Conservation (phyloP, 2,329 filamentous ascomycete species). For the Exophiala dermatitidis region DNA sequence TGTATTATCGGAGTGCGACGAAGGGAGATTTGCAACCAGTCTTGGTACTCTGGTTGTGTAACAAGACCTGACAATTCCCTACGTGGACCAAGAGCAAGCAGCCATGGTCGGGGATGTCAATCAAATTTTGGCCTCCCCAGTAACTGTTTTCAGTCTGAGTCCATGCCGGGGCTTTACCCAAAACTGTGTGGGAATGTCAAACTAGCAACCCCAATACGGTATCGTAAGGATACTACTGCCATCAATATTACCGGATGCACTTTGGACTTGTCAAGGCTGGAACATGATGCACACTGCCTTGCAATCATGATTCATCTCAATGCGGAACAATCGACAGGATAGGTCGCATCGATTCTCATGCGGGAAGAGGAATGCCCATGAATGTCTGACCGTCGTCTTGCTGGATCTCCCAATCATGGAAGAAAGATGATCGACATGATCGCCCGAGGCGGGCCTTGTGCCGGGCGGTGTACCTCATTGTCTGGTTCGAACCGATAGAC, state of each 20-base stretch:
- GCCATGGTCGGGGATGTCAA: too few relatives aligned
- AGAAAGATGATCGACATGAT: constrained; percentile 18
- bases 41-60: too few relatives aligned
- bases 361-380: neutral
- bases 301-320: neutral
- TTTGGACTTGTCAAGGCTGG: too few relatives aligned
- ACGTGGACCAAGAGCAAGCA: too few relatives aligned
- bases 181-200: neutral
- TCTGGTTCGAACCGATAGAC: constrained; percentile 3
- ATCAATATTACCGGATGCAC: neutral
- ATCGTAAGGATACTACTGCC: neutral
- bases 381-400: neutral
- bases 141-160: too few relatives aligned
- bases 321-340: too few relatives aligned
- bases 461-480: constrained; percentile 1
- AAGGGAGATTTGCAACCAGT: too few relatives aligned
- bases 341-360: neutral
- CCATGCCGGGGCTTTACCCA: neutral
- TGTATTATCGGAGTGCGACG: neutral
- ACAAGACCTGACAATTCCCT: too few relatives aligned
- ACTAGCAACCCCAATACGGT: neutral
- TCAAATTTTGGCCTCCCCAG: too few relatives aligned
- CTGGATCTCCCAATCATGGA: neutral
- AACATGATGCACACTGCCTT: neutral
- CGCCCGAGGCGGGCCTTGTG: constrained; percentile 11